A percentile compares a stretch with the other conserved stretches of the same genome.
These are phyloP conservation scores for Boechera retrofracta DNA, from an alignment of 345 rosid species.

Conservation along the genomic window DNA sequence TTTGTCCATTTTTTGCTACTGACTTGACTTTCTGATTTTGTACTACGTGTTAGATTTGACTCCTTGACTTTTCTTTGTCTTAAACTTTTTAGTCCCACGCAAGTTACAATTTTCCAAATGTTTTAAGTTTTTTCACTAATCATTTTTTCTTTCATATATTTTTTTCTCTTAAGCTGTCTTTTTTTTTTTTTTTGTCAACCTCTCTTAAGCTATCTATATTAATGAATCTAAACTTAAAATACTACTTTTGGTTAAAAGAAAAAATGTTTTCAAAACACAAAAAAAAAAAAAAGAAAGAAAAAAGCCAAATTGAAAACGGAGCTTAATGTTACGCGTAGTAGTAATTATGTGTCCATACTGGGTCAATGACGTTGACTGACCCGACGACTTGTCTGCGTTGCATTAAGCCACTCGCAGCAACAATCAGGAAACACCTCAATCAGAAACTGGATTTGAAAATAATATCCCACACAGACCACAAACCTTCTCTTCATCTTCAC, in stretches of 20 bases:
- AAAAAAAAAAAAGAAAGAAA: background rate
- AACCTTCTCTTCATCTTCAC: background rate
- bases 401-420: constrained; percentile 13
- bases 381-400: constrained; percentile 24
- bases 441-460: background rate
- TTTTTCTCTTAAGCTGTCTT: background rate
- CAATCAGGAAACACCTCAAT: constrained; percentile 2
- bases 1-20: background rate
- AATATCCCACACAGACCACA: background rate
- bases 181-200: too few species aligned
- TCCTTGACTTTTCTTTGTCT: background rate
- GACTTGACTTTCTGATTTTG: constrained; percentile 23
- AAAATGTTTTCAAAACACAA: constrained; percentile 5
- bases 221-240: too few species aligned
- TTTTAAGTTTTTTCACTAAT: too few species aligned
- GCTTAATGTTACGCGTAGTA: constrained; percentile 35
- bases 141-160: background rate
- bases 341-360: constrained; percentile 27
- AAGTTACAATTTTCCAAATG: background rate
- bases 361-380: constrained; percentile 35
- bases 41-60: constrained; percentile 11
- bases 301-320: background rate
- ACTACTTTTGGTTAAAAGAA: background rate
- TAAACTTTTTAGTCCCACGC: background rate
- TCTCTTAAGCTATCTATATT: too few species aligned